Evolutionary conservation across 768 basidiomycete genomes (phyloP).

Genomic region (Ephemerocybe angulata): DNA sequence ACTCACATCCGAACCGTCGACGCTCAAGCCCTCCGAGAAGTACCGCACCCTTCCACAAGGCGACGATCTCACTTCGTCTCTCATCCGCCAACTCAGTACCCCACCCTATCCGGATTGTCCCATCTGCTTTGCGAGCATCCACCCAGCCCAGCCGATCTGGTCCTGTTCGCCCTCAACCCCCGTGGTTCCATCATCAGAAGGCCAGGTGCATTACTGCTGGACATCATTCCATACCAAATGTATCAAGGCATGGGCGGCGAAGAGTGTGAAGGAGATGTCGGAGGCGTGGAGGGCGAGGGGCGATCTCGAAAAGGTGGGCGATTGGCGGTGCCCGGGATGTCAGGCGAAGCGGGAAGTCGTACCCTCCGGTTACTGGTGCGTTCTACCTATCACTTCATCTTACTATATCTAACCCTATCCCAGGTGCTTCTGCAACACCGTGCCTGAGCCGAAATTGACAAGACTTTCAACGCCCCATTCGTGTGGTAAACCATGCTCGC

Average conservation of each 20-base stretch:
- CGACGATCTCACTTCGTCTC: slow-evolving; percentile 72
- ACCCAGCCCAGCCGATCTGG: slow-evolving; percentile 80
- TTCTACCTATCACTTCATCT: slow-evolving; percentile 6
- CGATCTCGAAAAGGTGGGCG: slow-evolving; percentile 55
- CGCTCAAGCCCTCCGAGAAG: slow-evolving; percentile 10
- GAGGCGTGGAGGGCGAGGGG: slow-evolving; percentile 74
- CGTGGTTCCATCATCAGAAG: slow-evolving; percentile 30
- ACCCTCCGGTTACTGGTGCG: slow-evolving; percentile 65
- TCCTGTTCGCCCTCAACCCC: slow-evolving; percentile 74
- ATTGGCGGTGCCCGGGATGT: slow-evolving; percentile 95
- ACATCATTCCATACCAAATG: slow-evolving; percentile 89
- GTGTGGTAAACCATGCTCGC: slow-evolving; percentile 67
- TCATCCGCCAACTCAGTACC: slow-evolving; percentile 61
- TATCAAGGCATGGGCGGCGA: slow-evolving; percentile 82
- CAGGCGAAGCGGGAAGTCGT: slow-evolving; percentile 70
- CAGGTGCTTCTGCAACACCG: slow-evolving; percentile 84
- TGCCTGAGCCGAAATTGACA: slow-evolving; percentile 66
- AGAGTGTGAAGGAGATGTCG: slow-evolving; percentile 68
- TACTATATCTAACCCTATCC: slow-evolving; percentile 1
- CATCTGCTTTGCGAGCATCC: slow-evolving; percentile 80
- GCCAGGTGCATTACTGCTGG: slow-evolving; percentile 72
- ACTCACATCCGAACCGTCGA: background rate
- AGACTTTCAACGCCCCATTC: slow-evolving; percentile 74
- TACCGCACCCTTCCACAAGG: slow-evolving; percentile 17
- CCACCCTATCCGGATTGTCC: slow-evolving; percentile 76